Percentiles rank a stretch among this genome's conserved stretches.
These are phyloP conservation scores for Fusarium fracticaudum DNA, from an alignment of 2,329 filamentous ascomycete genomes.

Conservation along the genomic window DNA sequence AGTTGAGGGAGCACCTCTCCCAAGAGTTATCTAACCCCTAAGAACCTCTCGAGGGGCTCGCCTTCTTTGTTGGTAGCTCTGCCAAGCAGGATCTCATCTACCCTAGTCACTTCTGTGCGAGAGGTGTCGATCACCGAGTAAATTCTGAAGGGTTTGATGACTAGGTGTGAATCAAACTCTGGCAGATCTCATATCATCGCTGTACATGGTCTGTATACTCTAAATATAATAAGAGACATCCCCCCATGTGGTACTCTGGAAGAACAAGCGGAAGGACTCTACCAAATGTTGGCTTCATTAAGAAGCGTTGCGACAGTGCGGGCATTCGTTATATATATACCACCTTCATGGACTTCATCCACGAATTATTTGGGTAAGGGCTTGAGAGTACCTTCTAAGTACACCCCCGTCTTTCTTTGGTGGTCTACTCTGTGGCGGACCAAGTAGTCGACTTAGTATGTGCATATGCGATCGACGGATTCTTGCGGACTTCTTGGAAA, in stretches of 20 bases:
- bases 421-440: neutral
- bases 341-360: neutral
- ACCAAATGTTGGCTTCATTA: neutral
- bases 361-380: neutral
- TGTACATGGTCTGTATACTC: neutral
- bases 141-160: neutral
- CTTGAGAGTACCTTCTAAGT: neutral
- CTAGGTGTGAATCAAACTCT: too few relatives aligned
- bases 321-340: neutral
- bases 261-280: neutral
- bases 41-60: too few relatives aligned
- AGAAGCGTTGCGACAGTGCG: neutral
- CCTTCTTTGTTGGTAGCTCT: too few relatives aligned
- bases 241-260: neutral
- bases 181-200: neutral
- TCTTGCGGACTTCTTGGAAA: too few relatives aligned
- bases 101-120: too few relatives aligned
- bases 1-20: too few relatives aligned
- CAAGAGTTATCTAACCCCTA: too few relatives aligned
- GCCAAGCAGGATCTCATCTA: accelerated
- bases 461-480: too few relatives aligned
- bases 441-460: neutral
- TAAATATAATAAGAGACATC: neutral
- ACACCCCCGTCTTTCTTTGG: neutral
- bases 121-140: too few relatives aligned